These are phyloP conservation scores for Colletotrichum musicola DNA, from an alignment of 2,329 filamentous ascomycete genomes.

Conservation along the genomic window DNA sequence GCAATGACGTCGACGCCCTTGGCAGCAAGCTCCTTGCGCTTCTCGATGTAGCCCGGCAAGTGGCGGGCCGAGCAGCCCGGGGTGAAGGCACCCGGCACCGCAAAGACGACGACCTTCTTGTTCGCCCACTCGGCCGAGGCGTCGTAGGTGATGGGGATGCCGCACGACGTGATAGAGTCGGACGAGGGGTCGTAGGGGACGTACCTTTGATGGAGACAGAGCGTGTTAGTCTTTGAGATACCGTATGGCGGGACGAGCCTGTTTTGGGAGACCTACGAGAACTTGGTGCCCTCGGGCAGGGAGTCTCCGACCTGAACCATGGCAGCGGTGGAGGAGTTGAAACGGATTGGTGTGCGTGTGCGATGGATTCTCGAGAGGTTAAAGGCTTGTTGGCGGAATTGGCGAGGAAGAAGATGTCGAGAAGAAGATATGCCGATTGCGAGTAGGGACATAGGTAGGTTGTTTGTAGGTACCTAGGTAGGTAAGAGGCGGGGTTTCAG, in stretches of 20 bases:
- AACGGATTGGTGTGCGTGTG: neutral
- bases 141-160: constrained; percentile 81
- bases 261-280: constrained; percentile 61
- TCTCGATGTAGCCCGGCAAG: constrained; percentile 82
- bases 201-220: constrained; percentile 80
- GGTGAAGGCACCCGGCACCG: constrained; percentile 81
- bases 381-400: neutral
- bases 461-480: no score
- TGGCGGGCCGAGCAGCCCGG: constrained; percentile 86
- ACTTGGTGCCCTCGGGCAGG: constrained; percentile 84
- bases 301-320: constrained; percentile 79
- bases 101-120: constrained; percentile 69
- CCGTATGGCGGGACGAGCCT: neutral
- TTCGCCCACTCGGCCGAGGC: constrained; percentile 71
- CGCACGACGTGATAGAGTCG: constrained; percentile 78
- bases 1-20: constrained; percentile 88
- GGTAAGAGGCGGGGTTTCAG: neutral
- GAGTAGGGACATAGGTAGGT: no score
- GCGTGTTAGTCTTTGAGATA: neutral
- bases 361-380: neutral
- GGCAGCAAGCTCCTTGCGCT: constrained; percentile 75
- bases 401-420: neutral
- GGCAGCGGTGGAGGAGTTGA: neutral
- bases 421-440: neutral
- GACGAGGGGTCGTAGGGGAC: constrained; percentile 80